A percentile compares a stretch with the other conserved stretches of the same genome.
These are phyloP conservation scores for Magnusiomyces tetraspermus DNA, from an alignment of 1,139 yeast genomes.

Conservation along the genomic window DNA sequence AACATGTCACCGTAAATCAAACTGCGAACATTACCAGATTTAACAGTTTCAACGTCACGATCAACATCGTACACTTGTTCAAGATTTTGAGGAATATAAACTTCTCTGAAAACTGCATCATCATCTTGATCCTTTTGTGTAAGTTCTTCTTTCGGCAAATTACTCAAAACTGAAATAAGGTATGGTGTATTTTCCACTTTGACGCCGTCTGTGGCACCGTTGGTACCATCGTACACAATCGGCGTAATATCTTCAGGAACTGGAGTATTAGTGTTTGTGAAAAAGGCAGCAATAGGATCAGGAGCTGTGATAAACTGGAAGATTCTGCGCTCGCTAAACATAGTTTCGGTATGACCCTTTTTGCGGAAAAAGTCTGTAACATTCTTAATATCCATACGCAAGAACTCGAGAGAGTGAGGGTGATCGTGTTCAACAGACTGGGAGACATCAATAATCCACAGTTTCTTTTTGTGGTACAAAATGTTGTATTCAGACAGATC, in stretches of 20 bases:
- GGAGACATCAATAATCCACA: slow-evolving; percentile 91
- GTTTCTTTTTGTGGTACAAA: slow-evolving; percentile 61
- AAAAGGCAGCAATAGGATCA: slow-evolving; percentile 11
- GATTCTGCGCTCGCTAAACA: slow-evolving; percentile 70
- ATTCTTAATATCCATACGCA: slow-evolving; percentile 95
- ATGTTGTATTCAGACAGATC: slow-evolving; percentile 95
- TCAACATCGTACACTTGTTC: slow-evolving; percentile 47
- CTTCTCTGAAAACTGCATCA: slow-evolving; percentile 80
- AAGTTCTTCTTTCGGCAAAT: slow-evolving; percentile 30
- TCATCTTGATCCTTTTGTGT: slow-evolving; percentile 48
- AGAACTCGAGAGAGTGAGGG: slow-evolving; percentile 89
- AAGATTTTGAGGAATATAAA: slow-evolving; percentile 66
- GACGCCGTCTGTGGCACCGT: slow-evolving; percentile 9
- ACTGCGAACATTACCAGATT: slow-evolving; percentile 73
- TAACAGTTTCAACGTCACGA: slow-evolving; percentile 75
- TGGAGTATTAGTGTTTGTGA: slow-evolving; percentile 29
- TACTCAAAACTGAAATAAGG: slow-evolving; percentile 26
- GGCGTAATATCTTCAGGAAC: slow-evolving; percentile 17
- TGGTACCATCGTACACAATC: not conserved
- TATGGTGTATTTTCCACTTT: slow-evolving; percentile 24
- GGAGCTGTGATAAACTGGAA: slow-evolving; percentile 57
- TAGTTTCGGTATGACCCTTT: slow-evolving; percentile 49
- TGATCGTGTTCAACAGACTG: slow-evolving; percentile 98
- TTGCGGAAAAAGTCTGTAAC: slow-evolving; percentile 79
- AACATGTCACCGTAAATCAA: slow-evolving; percentile 40